These are phyloP conservation scores for Microthyrium microscopicum DNA, from an alignment of 2,329 filamentous ascomycete species.

Conservation along the genomic window DNA sequence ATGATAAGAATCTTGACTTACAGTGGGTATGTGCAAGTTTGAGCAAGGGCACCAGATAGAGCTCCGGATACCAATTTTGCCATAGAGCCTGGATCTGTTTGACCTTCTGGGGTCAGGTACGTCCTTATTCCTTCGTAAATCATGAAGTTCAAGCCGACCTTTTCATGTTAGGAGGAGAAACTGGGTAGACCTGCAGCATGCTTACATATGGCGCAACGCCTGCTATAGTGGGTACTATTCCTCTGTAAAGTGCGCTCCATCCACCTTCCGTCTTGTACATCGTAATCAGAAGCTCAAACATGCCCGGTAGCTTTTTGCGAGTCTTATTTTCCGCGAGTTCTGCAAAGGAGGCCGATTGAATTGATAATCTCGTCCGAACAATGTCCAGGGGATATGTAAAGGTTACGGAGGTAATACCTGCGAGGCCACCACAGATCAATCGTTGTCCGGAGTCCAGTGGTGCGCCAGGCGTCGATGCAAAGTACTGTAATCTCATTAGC, in stretches of 20 bases:
- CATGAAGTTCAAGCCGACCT: constrained; percentile 97
- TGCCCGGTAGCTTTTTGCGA: constrained; percentile 57
- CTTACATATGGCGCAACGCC: constrained; percentile 85
- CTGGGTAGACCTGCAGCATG: constrained; percentile 11
- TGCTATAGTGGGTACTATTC: constrained; percentile 83
- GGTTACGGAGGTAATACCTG: constrained; percentile 88
- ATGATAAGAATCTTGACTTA: constrained; percentile 30
- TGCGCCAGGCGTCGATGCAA: constrained; percentile 57
- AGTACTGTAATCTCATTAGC: constrained; percentile 36
- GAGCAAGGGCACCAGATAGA: constrained; percentile 86
- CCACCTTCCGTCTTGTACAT: constrained; percentile 94
- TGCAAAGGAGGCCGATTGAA: constrained; percentile 91
- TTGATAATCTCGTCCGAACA: constrained; percentile 84
- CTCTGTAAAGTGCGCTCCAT: constrained; percentile 70
- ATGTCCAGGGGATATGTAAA: constrained; percentile 96
- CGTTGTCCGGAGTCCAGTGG: constrained; percentile 59
- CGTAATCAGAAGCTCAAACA: constrained; percentile 65
- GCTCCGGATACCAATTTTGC: constrained; percentile 83
- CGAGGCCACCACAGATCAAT: constrained; percentile 75
- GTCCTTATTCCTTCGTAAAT: constrained; percentile 81
- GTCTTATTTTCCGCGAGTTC: constrained; percentile 41
- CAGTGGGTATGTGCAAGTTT: constrained; percentile 98
- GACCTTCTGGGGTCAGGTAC: constrained; percentile 72
- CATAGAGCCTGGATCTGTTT: constrained; percentile 60
- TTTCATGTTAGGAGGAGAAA: constrained; percentile 9